Evolutionary conservation across 2,329 filamentous ascomycete species (phyloP).

Genomic region (Pyrenochaeta sp.): DNA sequence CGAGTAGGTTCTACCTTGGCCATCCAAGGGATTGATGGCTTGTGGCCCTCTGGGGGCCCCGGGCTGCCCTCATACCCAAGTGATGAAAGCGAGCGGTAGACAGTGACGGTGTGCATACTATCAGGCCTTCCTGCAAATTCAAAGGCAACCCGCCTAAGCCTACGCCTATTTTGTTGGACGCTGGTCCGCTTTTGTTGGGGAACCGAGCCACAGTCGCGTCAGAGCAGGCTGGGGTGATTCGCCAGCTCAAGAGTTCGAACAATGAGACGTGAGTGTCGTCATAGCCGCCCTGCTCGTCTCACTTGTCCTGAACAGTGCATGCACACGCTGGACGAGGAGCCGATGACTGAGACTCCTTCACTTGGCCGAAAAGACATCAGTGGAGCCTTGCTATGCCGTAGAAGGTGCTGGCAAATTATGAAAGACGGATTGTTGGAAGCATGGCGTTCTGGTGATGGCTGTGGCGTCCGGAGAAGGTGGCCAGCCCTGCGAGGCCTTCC

Average conservation of each 20-base stretch:
- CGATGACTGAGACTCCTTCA: background rate
- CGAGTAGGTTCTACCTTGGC: slow-evolving; percentile 2
- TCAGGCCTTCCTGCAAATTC: background rate
- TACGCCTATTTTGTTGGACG: background rate
- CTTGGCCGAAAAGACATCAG: too few relatives aligned
- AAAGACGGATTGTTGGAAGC: background rate
- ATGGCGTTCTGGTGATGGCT: background rate
- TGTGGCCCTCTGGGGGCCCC: background rate
- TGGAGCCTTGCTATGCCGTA: too few relatives aligned
- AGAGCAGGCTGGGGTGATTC: background rate
- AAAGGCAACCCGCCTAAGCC: background rate
- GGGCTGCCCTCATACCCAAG: background rate
- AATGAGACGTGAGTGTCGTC: slow-evolving; percentile 24
- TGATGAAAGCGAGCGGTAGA: background rate
- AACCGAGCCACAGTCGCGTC: slow-evolving; percentile 4
- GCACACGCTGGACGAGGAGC: slow-evolving; percentile 2
- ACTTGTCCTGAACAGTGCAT: background rate
- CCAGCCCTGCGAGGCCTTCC: background rate
- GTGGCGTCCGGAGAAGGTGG: background rate
- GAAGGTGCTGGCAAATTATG: background rate
- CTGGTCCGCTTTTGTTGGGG: slow-evolving; percentile 4
- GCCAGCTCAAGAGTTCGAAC: background rate
- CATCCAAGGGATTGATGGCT: background rate
- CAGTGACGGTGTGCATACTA: background rate
- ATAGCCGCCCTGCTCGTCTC: slow-evolving; percentile 9